These are phyloP conservation scores for Hygrophila difformis DNA, from an alignment of 257 asterid genomes.

Conservation along the genomic window DNA sequence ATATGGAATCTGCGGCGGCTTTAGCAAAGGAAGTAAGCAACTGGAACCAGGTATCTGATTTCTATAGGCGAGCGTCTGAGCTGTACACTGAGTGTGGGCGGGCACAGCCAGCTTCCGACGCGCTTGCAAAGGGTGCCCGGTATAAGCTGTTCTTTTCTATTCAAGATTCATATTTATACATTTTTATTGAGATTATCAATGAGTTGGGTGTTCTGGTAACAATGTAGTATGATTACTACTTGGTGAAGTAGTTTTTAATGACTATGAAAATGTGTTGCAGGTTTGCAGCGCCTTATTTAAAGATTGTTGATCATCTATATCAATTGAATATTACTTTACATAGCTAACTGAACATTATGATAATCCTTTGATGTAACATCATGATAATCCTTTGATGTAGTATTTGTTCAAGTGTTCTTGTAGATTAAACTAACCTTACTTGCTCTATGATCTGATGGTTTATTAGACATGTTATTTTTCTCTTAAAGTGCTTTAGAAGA, in stretches of 20 bases:
- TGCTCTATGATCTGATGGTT: background rate
- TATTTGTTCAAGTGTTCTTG: too few relatives aligned
- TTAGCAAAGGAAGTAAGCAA: conserved; percentile 69
- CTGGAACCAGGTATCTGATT: conserved; percentile 87
- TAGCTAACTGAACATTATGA: too few relatives aligned
- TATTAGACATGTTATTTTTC: conserved; percentile 4
- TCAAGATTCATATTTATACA: background rate
- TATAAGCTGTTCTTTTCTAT: conserved; percentile 20
- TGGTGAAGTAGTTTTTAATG: too few relatives aligned
- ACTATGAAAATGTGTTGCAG: too few relatives aligned
- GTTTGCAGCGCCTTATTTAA: too few relatives aligned
- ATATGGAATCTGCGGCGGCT: conserved; percentile 92
- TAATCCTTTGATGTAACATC: too few relatives aligned
- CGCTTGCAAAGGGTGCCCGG: conserved; percentile 99
- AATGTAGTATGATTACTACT: too few relatives aligned
- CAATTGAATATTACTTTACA: too few relatives aligned
- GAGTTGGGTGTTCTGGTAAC: background rate
- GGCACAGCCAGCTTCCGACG: conserved; percentile 93
- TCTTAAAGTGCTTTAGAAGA: conserved; percentile 88
- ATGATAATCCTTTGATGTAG: too few relatives aligned
- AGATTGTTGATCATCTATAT: too few relatives aligned
- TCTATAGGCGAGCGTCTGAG: conserved; percentile 82
- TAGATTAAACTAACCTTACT: too few relatives aligned
- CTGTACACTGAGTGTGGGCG: conserved; percentile 84
- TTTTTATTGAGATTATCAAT: background rate